Base-by-base conservation (phyloP, 345 rosid species). In the Luvunga scandens region DNA sequence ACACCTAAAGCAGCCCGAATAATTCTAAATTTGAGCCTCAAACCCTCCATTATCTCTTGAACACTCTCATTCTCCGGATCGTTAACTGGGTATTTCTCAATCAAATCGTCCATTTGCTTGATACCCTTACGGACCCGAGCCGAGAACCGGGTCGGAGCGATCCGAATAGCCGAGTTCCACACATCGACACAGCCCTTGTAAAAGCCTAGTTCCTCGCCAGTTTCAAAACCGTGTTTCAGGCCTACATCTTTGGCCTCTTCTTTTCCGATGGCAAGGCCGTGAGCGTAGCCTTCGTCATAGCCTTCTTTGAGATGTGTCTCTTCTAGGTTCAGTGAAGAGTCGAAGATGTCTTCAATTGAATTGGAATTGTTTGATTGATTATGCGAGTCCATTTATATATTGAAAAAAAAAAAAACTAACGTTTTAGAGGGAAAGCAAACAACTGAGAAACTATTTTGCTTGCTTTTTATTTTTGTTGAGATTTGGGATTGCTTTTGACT, bases 141-240 rank as follows among this genome's bases (percentile, higher is more conserved):
- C 33, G 95, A 90, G 84, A 88, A 88, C 25, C 79, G 84, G 27
- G 61, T 66, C 4, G 92, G 90, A 9, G 86, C 87, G 33, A 82
- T 72, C 75, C 80, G 84, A 76, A 91, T 83, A 8, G 77, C 89
- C 7, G 95, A 87, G 75, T 74, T 89, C 94, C 96, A 92, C 16
- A 94, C 79, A 55, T 84, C 89, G 62, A 88, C 86, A 81, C 97
- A 95, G 65, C 97, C 96, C 55, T 77, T 83, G 86, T 95, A 93
- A 86, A 95, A 87, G 1, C 97, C 97, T 21, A 91, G 62, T 38
- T 92, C 92, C 84, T 95, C 96, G 13, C 97, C 98, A 18, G 84
- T 82, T 61, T 88, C 97, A 80, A 91, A 92, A 42, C 99, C 93
- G 4, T 62, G 67, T 84, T 85, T 87, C 45, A 91, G 84, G 38